Base-by-base conservation (phyloP, 2,329 filamentous ascomycete species). In the Talaromyces albobiverticillius region DNA sequence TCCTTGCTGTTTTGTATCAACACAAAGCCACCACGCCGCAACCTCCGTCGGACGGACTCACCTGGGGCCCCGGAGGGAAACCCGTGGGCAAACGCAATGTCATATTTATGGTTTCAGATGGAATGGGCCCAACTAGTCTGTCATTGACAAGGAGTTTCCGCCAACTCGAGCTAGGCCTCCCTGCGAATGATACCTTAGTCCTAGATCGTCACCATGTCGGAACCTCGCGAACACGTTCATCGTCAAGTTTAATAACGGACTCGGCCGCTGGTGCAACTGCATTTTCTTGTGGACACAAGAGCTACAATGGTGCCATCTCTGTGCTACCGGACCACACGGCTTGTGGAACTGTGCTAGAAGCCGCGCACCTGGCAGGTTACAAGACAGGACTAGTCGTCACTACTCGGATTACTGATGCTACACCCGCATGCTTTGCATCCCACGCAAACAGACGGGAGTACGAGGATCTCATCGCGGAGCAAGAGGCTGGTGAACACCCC, bases 81-180 rank as follows among this genome's bases (percentile, higher is more conserved):
- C 76, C 79, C 53, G 72, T 64, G 25, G 83, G 85, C 50, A 99
- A 97, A 79, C 83, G 90, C 52, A 99, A 97, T 72, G 79, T 99
- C 51, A 87, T 99, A 64, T 97, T 99, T 78, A 99, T 99, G 94
- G 93, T 99, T 34, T 96, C 90, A 0, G 94, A 99, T 71, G 94
- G 94, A 66, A 99, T 99, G 94, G 94, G 94, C 0, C 94, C 94
- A 7, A 90, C 94, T 8, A 93, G 90, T 63, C 79, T 99, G 51
- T 88, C 88, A 23, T 73, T 99, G 68, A 96, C 94, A 6, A 82
- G 94, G 54, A 89, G 86, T 67, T 99, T 88, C 76, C 85, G 89
- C 61, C 94, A 99, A 71, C 82, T 87, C 62, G 80, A 86, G 52
- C 81, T 89, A 36, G 83, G 81, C 4, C 79, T 95, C n/a, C 86